phyloP scores from a whole-genome alignment of 305 asterid genomes.

The Fraxinus floribunda region DNA sequence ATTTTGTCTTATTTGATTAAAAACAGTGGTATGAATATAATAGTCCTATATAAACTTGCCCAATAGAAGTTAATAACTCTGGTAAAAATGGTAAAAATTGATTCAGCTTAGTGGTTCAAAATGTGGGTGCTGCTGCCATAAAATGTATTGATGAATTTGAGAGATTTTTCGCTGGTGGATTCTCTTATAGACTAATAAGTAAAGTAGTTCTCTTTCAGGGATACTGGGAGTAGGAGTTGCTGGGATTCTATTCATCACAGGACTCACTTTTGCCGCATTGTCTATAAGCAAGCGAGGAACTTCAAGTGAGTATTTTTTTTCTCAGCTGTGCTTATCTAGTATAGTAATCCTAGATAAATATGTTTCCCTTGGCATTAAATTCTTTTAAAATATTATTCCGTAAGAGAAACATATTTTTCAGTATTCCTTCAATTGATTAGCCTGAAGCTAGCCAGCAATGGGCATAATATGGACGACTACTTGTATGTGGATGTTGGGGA shows the following conservation, averaged over 20 bases:
- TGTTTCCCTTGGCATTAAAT: background rate
- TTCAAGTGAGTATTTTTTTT: constrained; percentile 49
- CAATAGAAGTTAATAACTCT: background rate
- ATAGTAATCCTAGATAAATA: background rate
- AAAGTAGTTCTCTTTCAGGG: constrained; percentile 74
- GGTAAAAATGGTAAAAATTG: background rate
- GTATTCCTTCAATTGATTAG: background rate
- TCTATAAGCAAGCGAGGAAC: constrained; percentile 53
- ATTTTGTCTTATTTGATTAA: background rate
- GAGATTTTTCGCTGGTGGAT: constrained; percentile 1
- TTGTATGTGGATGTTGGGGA: background rate
- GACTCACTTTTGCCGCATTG: constrained; percentile 65
- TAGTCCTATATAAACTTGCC: background rate
- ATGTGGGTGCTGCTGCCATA: background rate
- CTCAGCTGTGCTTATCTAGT: constrained; percentile 4
- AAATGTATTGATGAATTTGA: background rate
- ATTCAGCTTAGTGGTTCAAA: background rate
- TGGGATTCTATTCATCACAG: constrained; percentile 68
- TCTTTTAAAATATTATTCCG: background rate
- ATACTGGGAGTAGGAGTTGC: constrained; percentile 73
- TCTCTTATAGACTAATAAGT: constrained; percentile 45
- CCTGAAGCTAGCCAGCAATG: background rate
- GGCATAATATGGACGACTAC: background rate
- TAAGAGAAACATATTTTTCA: background rate
- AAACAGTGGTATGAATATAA: background rate